Percentiles rank a stretch among this genome's conserved stretches.
These are phyloP conservation scores for Candida frijolesensis DNA, from an alignment of 1,139 yeast genomes.

Conservation along the genomic window DNA sequence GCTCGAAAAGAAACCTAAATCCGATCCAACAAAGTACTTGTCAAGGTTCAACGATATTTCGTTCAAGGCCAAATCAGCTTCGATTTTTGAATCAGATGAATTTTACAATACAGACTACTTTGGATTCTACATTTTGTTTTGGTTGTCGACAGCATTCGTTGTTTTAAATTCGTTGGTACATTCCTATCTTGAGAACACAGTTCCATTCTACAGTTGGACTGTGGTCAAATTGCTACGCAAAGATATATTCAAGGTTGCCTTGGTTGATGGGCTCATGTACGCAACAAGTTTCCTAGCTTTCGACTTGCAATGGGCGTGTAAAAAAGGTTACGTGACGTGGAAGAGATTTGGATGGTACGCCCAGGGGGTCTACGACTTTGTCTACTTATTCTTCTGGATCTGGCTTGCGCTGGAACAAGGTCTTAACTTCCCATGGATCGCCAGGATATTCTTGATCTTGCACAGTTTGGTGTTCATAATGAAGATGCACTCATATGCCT, in stretches of 20 bases:
- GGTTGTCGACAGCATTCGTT: constrained; percentile 64
- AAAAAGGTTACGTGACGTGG: constrained; percentile 55
- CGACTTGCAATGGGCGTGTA: constrained; percentile 54
- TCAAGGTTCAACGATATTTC: constrained; percentile 18
- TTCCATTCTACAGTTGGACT: constrained; percentile 44
- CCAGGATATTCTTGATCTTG: constrained; percentile 74
- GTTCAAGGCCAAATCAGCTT: constrained; percentile 27
- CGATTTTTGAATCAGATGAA: constrained; percentile 51
- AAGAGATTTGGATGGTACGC: constrained; percentile 57
- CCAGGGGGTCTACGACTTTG: constrained; percentile 58
- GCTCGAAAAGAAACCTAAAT: constrained; percentile 7
- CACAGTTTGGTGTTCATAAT: constrained; percentile 85
- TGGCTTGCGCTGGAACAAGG: constrained; percentile 50
- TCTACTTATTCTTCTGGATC: constrained; percentile 51
- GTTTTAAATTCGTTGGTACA: constrained; percentile 52
- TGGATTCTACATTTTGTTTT: constrained; percentile 68
- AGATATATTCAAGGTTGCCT: constrained; percentile 63
- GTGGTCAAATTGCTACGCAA: constrained; percentile 52
- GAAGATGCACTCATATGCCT: constrained; percentile 92
- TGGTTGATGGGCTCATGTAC: constrained; percentile 75
- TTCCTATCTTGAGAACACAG: constrained; percentile 31
- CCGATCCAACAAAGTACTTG: constrained; percentile 12
- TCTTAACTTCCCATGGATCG: constrained; percentile 78
- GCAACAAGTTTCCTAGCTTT: constrained; percentile 58
- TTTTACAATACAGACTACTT: constrained; percentile 50